A percentile compares a stretch with the other conserved stretches of the same genome.
These are phyloP conservation scores for Tremella fuciformis DNA, from an alignment of 768 basidiomycete genomes.

Conservation along the genomic window DNA sequence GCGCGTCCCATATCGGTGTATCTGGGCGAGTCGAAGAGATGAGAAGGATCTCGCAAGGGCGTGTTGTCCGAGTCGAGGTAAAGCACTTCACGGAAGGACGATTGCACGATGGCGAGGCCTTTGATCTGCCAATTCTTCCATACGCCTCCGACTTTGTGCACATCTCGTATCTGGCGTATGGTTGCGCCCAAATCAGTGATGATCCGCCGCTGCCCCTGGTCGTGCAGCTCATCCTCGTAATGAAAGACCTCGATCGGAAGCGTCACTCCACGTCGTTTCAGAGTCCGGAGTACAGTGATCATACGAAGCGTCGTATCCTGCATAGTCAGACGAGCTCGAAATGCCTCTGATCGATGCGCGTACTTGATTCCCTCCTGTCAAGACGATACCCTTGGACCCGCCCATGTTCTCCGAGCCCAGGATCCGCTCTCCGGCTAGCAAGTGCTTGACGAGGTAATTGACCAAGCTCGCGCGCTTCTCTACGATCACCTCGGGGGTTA, in stretches of 20 bases:
- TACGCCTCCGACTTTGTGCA: constrained; percentile 28
- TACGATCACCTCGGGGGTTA: constrained; percentile 37
- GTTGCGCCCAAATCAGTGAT: constrained; percentile 51
- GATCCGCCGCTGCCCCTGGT: constrained; percentile 28
- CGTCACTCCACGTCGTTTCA: constrained; percentile 44
- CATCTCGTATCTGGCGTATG: constrained; percentile 27
- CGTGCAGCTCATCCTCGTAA: constrained; percentile 52
- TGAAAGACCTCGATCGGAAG: constrained; percentile 55
- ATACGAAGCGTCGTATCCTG: constrained; percentile 52
- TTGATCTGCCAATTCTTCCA: constrained; percentile 52
- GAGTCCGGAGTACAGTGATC: constrained; percentile 50
- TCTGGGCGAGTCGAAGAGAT: constrained; percentile 51
- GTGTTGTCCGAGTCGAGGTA: constrained; percentile 55
- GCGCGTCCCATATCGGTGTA: constrained; percentile 47
- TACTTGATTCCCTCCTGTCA: constrained; percentile 54
- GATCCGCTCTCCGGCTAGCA: constrained; percentile 37
- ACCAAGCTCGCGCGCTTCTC: constrained; percentile 44
- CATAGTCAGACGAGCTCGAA: background rate
- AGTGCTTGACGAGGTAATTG: constrained; percentile 35
- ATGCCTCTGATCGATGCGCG: background rate
- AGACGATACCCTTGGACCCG: constrained; percentile 49
- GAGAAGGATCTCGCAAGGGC: constrained; percentile 51
- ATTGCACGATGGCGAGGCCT: constrained; percentile 49
- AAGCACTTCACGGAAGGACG: constrained; percentile 52
- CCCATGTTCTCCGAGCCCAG: constrained; percentile 26